These are phyloP conservation scores for Eragrostis tef DNA, from an alignment of 202 grass and related monocot species.

Conservation along the genomic window DNA sequence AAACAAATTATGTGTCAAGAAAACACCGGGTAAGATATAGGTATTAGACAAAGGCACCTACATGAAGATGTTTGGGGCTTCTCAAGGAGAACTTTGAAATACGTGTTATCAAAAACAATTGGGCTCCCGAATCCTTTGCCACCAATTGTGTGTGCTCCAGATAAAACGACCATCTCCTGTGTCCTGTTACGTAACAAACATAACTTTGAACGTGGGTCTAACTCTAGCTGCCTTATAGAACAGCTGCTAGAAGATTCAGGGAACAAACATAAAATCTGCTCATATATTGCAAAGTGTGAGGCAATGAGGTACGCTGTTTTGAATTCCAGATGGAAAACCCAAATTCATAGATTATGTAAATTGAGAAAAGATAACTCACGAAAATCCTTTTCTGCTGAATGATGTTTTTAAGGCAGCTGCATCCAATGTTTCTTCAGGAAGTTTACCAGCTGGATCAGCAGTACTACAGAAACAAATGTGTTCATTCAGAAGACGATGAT, in stretches of 20 bases:
- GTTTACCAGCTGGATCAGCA: conserved; percentile 75
- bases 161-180: conserved; percentile 79
- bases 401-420: conserved; percentile 63
- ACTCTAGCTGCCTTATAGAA: neutral
- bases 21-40: neutral
- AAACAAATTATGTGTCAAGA: neutral
- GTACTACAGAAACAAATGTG: conserved; percentile 46
- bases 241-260: neutral
- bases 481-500: conserved; percentile 42
- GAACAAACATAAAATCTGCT: conserved; percentile 13
- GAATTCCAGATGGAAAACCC: neutral
- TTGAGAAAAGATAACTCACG: conserved; percentile 67
- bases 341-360: neutral
- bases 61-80: conserved; percentile 72
- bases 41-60: conserved; percentile 37
- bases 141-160: conserved; percentile 91
- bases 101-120: conserved; percentile 71
- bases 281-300: neutral
- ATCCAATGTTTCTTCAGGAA: conserved; percentile 90
- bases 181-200: conserved; percentile 48
- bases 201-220: neutral
- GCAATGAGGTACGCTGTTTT: neutral
- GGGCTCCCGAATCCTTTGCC: conserved; percentile 86
- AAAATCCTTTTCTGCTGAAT: conserved; percentile 78
- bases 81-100: conserved; percentile 84